Evolutionary conservation across 148 eudicot species (phyloP), one percentile per base, ranked within the genome.

Genomic region (Linanthus parryae): DNA sequence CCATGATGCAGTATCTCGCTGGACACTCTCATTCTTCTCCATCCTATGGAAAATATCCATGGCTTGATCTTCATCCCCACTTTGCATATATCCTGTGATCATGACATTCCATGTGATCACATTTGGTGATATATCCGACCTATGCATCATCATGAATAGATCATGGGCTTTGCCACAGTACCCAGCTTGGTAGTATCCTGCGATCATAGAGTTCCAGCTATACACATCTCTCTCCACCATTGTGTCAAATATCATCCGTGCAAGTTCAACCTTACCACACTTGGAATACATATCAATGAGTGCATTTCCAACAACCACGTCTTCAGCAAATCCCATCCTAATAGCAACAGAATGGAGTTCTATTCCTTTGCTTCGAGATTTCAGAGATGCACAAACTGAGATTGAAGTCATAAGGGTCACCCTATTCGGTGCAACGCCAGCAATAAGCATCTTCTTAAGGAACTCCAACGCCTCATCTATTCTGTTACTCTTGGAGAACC

Each of bases 171-270:
- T 68, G 6, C 97, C 95, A 56, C 73, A 82, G 57, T 78, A 90
- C 19, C 95, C 95, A 61, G 64, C 81, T 53, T 78, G 95, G 72
- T 74, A 71, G 30, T 85, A 90, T 48, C 91, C 95, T 59, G 74
- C 79, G 59, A 85, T 85, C 88, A 90, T 82, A 14, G 97, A 85
- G 55, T 90, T 90, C 85, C 88, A 90, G 14, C 85, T 85, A 63
- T 76, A 83, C n/a, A 73, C 75, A 58, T 90, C 97, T 62, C 72
- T 90, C 34, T 69, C 79, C 17, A 44, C 10, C 24, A 83, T 54
- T 56, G 53, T 26, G 42, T 83, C 88, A 44, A 90, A 90, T 22
- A 83, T 75, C 65, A 40, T 57, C 18, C 59, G 69, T 23, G 95
- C 95, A 48, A 72, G 48, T 23, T 75, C 82, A 35, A 90, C 80